Evolutionary conservation across 345 rosid species (phyloP).

Genomic region (Lepidium sativum): DNA sequence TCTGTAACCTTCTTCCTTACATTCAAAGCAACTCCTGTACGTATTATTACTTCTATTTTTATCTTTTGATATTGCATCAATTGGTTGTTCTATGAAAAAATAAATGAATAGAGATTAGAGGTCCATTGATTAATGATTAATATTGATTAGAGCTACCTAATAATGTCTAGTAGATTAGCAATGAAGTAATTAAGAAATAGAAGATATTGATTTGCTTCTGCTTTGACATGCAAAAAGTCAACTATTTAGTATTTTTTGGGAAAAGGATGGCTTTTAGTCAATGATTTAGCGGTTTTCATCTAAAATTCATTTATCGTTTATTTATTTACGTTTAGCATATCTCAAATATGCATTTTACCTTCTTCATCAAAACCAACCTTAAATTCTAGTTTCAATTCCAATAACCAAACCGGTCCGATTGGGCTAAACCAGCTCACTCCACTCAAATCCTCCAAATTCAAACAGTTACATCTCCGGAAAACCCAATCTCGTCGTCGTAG

Average conservation of each 20-base stretch:
- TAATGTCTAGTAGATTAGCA: slow-evolving; percentile 7
- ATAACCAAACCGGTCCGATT: slow-evolving; percentile 38
- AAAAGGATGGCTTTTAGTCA: slow-evolving; percentile 10
- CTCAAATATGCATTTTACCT: background rate
- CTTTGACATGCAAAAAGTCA: slow-evolving; percentile 21
- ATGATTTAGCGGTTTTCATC: background rate
- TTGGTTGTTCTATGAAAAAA: background rate
- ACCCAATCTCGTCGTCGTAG: slow-evolving; percentile 15
- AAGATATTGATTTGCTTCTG: slow-evolving; percentile 5
- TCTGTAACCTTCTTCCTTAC: slow-evolving; percentile 3
- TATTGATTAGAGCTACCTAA: slow-evolving; percentile 15
- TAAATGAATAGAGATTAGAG: background rate
- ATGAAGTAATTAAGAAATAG: slow-evolving; percentile 18
- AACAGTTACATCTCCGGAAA: slow-evolving; percentile 24
- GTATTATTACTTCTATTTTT: slow-evolving; percentile 13
- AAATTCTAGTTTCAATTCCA: background rate
- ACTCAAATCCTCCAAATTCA: slow-evolving; percentile 71
- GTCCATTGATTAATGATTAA: slow-evolving; percentile 8
- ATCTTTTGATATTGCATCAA: slow-evolving; percentile 4
- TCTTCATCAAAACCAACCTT: background rate
- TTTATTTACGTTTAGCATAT: too few relatives aligned
- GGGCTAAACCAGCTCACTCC: slow-evolving; percentile 61
- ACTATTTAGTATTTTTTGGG: background rate
- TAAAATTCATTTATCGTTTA: background rate
- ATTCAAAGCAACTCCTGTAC: background rate